Conservation (phyloP, 2,329 filamentous ascomycete genomes). For the Colletotrichum viniferum region DNA sequence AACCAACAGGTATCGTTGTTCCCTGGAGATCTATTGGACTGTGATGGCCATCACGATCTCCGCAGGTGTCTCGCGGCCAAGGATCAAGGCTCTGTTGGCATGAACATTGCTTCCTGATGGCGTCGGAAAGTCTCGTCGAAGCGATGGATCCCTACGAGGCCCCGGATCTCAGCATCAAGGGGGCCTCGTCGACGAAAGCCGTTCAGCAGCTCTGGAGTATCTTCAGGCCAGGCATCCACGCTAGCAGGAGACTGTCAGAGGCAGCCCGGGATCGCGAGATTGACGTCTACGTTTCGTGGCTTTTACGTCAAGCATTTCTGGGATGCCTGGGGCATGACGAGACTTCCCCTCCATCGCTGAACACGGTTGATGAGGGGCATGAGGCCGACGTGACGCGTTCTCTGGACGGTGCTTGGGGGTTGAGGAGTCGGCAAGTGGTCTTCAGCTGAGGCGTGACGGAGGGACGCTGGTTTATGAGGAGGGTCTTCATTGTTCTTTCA, state of each 20-base stretch:
- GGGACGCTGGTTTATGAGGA: background rate
- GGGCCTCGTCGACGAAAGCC: background rate
- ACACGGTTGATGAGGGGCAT: accelerated
- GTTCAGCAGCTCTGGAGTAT: background rate
- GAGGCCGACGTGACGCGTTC: accelerated
- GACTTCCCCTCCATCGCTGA: background rate
- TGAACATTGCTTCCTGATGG: background rate
- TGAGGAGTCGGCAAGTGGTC: background rate
- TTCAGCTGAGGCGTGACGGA: accelerated
- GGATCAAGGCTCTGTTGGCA: background rate
- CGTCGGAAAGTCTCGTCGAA: background rate
- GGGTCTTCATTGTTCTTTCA: background rate
- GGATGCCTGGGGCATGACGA: accelerated
- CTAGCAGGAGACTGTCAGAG: background rate
- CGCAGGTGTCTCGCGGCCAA: background rate
- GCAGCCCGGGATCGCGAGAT: background rate
- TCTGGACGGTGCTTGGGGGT: background rate
- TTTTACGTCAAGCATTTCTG: background rate
- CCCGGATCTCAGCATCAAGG: background rate
- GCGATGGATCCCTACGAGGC: background rate
- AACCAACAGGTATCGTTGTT: background rate
- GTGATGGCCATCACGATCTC: background rate
- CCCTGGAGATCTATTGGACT: background rate
- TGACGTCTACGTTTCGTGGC: background rate
- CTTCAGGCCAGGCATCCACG: background rate